Percentiles rank a stretch among this genome's conserved stretches.
Conservation (phyloP, 768 basidiomycete genomes). For the Macrolepiota fuliginosa region DNA sequence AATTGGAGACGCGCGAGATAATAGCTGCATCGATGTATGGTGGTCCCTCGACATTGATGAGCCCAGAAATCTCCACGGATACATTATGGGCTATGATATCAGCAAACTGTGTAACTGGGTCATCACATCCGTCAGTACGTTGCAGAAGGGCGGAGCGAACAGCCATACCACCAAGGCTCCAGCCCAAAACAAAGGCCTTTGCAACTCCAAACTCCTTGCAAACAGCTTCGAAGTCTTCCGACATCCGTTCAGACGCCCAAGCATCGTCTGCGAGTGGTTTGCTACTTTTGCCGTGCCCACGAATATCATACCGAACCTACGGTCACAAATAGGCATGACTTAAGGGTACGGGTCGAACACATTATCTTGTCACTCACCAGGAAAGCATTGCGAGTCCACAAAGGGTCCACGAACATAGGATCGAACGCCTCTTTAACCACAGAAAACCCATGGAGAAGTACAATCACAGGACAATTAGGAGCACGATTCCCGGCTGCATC, state of each 20-base stretch:
- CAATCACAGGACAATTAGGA: constrained; percentile 25
- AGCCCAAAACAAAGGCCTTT: constrained; percentile 30
- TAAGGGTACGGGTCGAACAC: not conserved
- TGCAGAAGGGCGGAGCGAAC: not conserved
- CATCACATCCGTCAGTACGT: not conserved
- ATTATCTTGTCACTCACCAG: constrained; percentile 21
- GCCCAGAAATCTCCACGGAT: constrained; percentile 23
- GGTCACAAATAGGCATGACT: not conserved
- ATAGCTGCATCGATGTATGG: constrained; percentile 25
- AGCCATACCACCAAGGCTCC: constrained; percentile 20
- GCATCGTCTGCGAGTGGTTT: constrained; percentile 23
- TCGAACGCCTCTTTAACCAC: constrained; percentile 28
- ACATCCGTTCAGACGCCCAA: constrained; percentile 26
- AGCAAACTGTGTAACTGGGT: constrained; percentile 20
- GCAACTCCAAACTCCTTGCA: constrained; percentile 26
- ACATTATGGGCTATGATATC: constrained; percentile 24
- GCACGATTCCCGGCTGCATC: constrained; percentile 28
- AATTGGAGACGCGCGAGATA: constrained; percentile 18
- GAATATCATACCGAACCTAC: constrained; percentile 25
- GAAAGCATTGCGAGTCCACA: constrained; percentile 18
- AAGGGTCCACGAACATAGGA: constrained; percentile 28
- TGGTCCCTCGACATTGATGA: constrained; percentile 24
- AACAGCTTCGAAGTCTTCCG: constrained; percentile 30
- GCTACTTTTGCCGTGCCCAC: constrained; percentile 30
- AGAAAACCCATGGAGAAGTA: constrained; percentile 35